phyloP scores from a whole-genome alignment of 345 rosid genomes.

The Hypericum androsaemum region DNA sequence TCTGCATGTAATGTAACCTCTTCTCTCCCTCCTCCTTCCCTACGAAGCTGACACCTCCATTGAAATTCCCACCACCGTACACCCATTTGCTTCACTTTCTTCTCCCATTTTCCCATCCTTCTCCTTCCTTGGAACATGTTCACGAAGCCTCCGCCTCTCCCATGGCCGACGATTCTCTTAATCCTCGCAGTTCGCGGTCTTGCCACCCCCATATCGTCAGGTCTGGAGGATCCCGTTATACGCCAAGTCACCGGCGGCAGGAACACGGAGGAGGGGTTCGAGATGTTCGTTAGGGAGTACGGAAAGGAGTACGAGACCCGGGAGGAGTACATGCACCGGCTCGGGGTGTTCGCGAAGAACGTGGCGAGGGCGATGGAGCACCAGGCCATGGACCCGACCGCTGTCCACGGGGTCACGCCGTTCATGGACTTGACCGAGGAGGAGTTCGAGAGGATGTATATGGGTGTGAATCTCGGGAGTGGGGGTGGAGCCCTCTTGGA shows the following conservation, averaged over 20 bases:
- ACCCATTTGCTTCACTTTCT: too few species aligned
- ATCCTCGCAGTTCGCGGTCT: too few species aligned
- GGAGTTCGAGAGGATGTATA: conserved; percentile 58
- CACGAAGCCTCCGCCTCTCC: too few species aligned
- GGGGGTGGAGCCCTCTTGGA: not conserved
- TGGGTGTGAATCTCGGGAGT: conserved; percentile 26
- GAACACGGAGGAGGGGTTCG: conserved; percentile 40
- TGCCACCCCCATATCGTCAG: too few species aligned
- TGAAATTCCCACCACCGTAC: too few species aligned
- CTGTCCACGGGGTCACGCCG: conserved; percentile 64
- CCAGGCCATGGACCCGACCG: conserved; percentile 66
- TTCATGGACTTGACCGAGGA: conserved; percentile 73
- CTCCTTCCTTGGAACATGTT: too few species aligned
- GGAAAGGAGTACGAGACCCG: conserved; percentile 44
- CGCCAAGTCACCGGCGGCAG: conserved; percentile 12
- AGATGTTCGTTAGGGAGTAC: conserved; percentile 42
- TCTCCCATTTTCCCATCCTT: too few species aligned
- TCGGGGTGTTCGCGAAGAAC: conserved; percentile 60
- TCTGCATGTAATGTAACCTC: too few species aligned
- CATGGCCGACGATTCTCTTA: too few species aligned
- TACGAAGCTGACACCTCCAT: too few species aligned
- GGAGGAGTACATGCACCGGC: conserved; percentile 66
- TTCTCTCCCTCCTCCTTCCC: too few species aligned
- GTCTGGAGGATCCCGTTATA: too few species aligned
- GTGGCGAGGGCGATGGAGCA: conserved; percentile 64